Base-by-base conservation (phyloP, 1,284 basidiomycete genomes). In the Irpex sp. region DNA sequence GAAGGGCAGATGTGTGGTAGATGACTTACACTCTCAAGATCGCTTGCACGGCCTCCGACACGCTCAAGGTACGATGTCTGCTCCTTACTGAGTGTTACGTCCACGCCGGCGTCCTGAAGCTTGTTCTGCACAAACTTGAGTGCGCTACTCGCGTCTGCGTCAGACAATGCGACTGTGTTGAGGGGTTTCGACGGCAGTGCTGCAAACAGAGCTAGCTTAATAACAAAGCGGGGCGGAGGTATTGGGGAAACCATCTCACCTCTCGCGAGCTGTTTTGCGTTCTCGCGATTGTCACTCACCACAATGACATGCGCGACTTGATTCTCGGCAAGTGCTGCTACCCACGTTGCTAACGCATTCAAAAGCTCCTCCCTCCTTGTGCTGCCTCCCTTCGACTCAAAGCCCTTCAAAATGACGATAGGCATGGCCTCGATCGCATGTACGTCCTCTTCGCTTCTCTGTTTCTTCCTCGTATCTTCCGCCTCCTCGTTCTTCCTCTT, bases 241-340 rank as follows among this genome's bases (percentile, higher is more conserved):
- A 26, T 4, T 26, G 26, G 3, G 26, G 4, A 37, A 62, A 2
- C 17, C 4, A 56, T 34, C 75, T 49, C 68, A 90, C 91, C 89
- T 81, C 90, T 91, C 0, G 93, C 88, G 7, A 98, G 78, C 26
- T 86, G 82, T 74, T 96, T 98, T 1, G 87, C 83, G 60, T 95
- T 92, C 67, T 96, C 94, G 26, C 92, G 86, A 69, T 96, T 96
- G 73, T 98, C 94, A 68, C 92, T 93, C 40, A 96, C 81, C 54
- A 98, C 88, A 57, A 99, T 82, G 49, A 98, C 95, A 75, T 99
- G 97, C 0, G 97, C 97, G 61, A 94, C 81, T 77, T 89, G 83
- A 71, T 89, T 93, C 71, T 96, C 92, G 0, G 88, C 85, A 48
- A 97, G 78, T 11, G 82, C 83, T 0, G 94, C 93, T 3, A 87